Percentiles rank a stretch among this genome's conserved stretches.
These are phyloP conservation scores for Erysimum cheiranthoides DNA, from an alignment of 345 rosid genomes.

Conservation along the genomic window DNA sequence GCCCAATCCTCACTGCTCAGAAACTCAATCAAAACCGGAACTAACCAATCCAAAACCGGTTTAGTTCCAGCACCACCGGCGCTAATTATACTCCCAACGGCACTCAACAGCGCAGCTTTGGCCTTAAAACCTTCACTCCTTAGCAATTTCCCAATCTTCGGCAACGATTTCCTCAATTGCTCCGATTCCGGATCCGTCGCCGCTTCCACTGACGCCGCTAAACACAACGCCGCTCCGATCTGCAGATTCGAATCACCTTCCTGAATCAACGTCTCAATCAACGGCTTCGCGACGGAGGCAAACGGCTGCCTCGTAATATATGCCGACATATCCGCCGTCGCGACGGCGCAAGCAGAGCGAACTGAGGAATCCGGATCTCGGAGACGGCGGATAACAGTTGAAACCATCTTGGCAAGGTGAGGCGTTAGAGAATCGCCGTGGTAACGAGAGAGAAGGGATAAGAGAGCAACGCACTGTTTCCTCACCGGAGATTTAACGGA, in stretches of 20 bases:
- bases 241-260: constrained; percentile 81
- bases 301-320: constrained; percentile 67
- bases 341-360: constrained; percentile 81
- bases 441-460: constrained; percentile 70
- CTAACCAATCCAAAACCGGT: constrained; percentile 71
- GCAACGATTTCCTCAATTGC: constrained; percentile 67
- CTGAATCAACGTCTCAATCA: constrained; percentile 63
- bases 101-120: constrained; percentile 70
- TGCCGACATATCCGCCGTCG: constrained; percentile 72
- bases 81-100: constrained; percentile 67
- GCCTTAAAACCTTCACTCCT: constrained; percentile 77
- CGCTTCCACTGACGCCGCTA: constrained; percentile 83
- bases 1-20: constrained; percentile 86
- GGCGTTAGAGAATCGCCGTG: constrained; percentile 80
- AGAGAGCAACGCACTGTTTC: constrained; percentile 74
- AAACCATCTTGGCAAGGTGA: constrained; percentile 75
- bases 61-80: constrained; percentile 71
- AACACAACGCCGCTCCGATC: constrained; percentile 91
- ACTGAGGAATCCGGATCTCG: constrained; percentile 91
- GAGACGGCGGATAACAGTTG: constrained; percentile 84
- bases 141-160: constrained; percentile 75
- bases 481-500: constrained; percentile 82
- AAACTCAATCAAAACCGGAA: constrained; percentile 69
- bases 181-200: constrained; percentile 79
- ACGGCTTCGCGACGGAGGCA: constrained; percentile 66